Conservation (phyloP, 1,284 basidiomycete genomes). For the Ceratobasidium sp. region DNA sequence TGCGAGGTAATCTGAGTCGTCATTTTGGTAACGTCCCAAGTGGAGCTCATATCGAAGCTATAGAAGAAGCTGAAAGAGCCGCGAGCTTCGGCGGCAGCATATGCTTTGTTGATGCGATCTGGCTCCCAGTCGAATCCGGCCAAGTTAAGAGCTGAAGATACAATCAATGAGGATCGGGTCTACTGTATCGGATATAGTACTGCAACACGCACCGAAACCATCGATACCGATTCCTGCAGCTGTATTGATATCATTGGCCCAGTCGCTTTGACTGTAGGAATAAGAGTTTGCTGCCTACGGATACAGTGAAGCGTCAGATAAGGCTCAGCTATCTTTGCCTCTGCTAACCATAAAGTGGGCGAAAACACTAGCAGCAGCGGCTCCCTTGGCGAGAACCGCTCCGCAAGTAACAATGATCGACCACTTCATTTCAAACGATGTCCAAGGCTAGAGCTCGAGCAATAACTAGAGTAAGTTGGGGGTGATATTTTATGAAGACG, state of each 20-base stretch:
- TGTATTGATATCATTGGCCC: conserved; percentile 54
- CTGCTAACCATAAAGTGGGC: conserved; percentile 51
- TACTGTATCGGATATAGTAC: conserved; percentile 52
- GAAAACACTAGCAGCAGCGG: conserved; percentile 47
- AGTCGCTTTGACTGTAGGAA: conserved; percentile 53
- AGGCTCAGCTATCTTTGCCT: no score
- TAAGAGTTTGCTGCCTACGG: conserved; percentile 53
- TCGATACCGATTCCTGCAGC: conserved; percentile 55
- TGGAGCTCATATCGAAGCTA: conserved; percentile 57
- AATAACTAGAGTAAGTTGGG: not conserved
- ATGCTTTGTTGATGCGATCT: conserved; percentile 54
- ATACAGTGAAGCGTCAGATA: not conserved
- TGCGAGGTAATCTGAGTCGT: conserved; percentile 48
- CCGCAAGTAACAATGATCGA: not conserved
- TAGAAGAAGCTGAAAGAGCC: conserved; percentile 56
- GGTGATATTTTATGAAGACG: not conserved
- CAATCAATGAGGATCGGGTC: not conserved
- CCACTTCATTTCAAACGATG: conserved; percentile 10
- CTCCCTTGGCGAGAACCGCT: conserved; percentile 19
- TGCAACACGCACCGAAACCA: conserved; percentile 53
- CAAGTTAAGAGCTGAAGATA: conserved; percentile 23
- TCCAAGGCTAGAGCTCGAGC: no score
- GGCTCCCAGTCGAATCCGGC: conserved; percentile 53
- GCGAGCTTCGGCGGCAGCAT: conserved; percentile 53
- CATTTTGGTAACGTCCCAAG: conserved; percentile 53